These are phyloP conservation scores for Myxozyma geophila DNA, from an alignment of 805 yeast species.

Conservation along the genomic window DNA sequence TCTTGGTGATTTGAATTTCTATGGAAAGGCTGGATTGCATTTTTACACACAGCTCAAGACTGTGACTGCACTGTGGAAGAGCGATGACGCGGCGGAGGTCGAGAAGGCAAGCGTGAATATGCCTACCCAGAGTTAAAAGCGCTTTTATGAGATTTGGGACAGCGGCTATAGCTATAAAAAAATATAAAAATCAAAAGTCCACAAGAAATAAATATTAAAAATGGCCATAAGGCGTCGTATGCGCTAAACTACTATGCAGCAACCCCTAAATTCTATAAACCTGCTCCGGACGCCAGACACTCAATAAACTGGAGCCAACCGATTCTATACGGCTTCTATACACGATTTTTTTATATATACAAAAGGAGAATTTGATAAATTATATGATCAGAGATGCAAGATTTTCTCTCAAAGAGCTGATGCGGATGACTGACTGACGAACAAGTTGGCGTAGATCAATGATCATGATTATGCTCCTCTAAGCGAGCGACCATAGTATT, in stretches of 20 bases:
- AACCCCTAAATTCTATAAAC: neutral
- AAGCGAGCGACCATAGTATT: conserved; percentile 12
- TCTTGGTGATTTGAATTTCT: conserved; percentile 78
- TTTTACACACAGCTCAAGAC: conserved; percentile 78
- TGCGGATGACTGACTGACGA: neutral
- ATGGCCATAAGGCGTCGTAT: too few relatives aligned
- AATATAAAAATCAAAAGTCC: neutral
- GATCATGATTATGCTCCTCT: conserved; percentile 2
- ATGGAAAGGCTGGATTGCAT: conserved; percentile 74
- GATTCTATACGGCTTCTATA: neutral
- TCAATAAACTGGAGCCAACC: too few relatives aligned
- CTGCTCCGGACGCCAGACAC: too few relatives aligned
- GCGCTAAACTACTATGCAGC: too few relatives aligned
- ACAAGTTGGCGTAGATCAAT: neutral
- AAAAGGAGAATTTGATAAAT: neutral
- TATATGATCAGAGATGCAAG: neutral
- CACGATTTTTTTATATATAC: neutral
- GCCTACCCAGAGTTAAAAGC: conserved; percentile 61
- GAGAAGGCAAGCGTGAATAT: conserved; percentile 63
- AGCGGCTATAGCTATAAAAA: neutral
- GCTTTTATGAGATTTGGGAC: neutral
- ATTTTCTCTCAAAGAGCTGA: neutral
- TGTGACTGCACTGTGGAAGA: conserved; percentile 69
- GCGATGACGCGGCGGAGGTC: conserved; percentile 54
- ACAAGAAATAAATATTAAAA: neutral